These are phyloP conservation scores for Heteromeles arbutifolia DNA, from an alignment of 306 rosid genomes.

Conservation along the genomic window DNA sequence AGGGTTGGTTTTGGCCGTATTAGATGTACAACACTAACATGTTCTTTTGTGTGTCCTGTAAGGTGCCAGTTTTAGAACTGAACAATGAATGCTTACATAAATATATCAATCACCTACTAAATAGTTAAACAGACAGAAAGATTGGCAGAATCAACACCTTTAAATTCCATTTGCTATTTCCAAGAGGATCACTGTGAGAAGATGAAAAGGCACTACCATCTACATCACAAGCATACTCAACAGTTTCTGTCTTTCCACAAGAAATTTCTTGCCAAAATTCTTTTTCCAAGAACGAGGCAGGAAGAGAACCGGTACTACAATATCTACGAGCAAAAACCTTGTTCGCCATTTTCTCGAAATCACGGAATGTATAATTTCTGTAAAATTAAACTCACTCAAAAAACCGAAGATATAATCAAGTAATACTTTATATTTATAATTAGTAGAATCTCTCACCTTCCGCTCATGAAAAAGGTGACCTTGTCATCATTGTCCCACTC, in stretches of 20 bases:
- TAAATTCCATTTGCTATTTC: slow-evolving; percentile 90
- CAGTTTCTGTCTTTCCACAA: slow-evolving; percentile 83
- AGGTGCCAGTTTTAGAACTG: neutral
- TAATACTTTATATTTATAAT: neutral
- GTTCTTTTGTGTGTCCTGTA: neutral
- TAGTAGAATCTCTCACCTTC: slow-evolving; percentile 51
- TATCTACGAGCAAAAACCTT: slow-evolving; percentile 81
- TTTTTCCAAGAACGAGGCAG: slow-evolving; percentile 74
- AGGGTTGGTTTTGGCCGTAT: neutral
- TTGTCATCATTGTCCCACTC: slow-evolving; percentile 94
- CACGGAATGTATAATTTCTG: slow-evolving; percentile 87
- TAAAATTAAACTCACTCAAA: slow-evolving; percentile 27
- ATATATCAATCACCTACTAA: neutral
- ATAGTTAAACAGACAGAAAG: neutral
- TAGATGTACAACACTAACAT: neutral
- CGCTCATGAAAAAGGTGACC: slow-evolving; percentile 92
- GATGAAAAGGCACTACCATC: slow-evolving; percentile 97
- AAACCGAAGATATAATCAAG: slow-evolving; percentile 8
- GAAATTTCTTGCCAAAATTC: slow-evolving; percentile 96
- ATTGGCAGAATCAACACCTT: slow-evolving; percentile 57
- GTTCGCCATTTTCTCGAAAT: slow-evolving; percentile 95
- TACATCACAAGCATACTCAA: slow-evolving; percentile 98
- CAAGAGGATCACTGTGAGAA: slow-evolving; percentile 82
- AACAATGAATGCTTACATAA: neutral
- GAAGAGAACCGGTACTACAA: slow-evolving; percentile 75